Percentiles rank a stretch among this genome's conserved stretches.
Conservation (phyloP, 345 rosid genomes). For the Cochlearia excelsa region DNA sequence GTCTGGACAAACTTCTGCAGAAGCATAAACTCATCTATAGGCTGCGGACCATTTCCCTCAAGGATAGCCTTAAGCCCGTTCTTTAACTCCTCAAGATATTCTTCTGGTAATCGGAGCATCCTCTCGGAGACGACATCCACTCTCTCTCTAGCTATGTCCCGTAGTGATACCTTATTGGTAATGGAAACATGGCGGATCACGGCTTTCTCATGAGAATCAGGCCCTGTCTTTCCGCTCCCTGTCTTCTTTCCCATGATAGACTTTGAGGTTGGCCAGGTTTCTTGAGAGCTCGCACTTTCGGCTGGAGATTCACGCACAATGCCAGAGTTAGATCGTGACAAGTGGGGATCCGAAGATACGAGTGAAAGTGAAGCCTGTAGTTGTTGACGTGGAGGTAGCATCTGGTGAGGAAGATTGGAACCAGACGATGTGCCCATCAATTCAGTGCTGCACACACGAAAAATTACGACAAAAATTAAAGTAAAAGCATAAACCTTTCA, state of each 20-base stretch:
- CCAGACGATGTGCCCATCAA: conserved; percentile 93
- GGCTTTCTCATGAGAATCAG: conserved; percentile 63
- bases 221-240: conserved; percentile 65
- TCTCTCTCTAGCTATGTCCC: conserved; percentile 83
- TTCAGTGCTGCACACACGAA: conserved; percentile 26
- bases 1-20: conserved; percentile 80
- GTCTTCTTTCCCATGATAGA: conserved; percentile 52
- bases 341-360: conserved; percentile 61
- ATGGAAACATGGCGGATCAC: conserved; percentile 60
- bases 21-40: conserved; percentile 67
- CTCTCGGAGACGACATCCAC: conserved; percentile 74
- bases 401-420: conserved; percentile 71
- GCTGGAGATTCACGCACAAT: conserved; percentile 85
- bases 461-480: background rate
- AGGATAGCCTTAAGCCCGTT: conserved; percentile 67
- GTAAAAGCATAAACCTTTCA: background rate
- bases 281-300: conserved; percentile 94
- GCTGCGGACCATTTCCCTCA: conserved; percentile 82
- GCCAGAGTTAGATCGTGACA: conserved; percentile 69
- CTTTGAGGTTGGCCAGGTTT: conserved; percentile 87
- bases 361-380: conserved; percentile 50
- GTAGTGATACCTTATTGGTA: conserved; percentile 71
- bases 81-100: conserved; percentile 76
- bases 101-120: conserved; percentile 71
- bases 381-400: conserved; percentile 94